Percentiles rank a stretch among this genome's conserved stretches.
These are phyloP conservation scores for Leccinum broughii DNA, from an alignment of 768 basidiomycete species.

Conservation along the genomic window DNA sequence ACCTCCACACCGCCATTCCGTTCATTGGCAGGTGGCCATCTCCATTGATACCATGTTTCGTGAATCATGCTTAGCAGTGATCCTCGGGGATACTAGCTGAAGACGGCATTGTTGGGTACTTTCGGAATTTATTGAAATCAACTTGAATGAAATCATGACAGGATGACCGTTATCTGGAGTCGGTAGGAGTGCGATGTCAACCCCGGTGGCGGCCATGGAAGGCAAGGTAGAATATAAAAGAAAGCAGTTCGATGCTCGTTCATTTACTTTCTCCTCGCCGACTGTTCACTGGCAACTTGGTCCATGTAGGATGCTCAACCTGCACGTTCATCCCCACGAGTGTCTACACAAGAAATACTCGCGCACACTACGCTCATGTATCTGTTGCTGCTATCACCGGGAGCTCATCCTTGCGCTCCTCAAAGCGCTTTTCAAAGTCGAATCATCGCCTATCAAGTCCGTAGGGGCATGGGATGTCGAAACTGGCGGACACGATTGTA, in stretches of 20 bases:
- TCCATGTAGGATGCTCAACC: background rate
- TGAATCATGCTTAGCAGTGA: no score
- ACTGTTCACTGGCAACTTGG: background rate
- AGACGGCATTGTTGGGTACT: no score
- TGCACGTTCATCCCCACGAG: background rate
- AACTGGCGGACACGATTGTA: conserved; percentile 3
- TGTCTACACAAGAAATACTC: background rate
- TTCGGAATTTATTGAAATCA: no score
- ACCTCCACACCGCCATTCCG: no score
- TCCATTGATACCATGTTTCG: no score
- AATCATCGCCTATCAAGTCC: background rate
- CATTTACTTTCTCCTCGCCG: background rate
- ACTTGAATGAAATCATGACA: background rate
- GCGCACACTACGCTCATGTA: background rate
- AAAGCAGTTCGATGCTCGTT: background rate
- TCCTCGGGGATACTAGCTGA: no score
- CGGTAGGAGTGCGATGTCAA: background rate
- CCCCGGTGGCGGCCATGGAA: background rate
- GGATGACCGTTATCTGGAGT: background rate
- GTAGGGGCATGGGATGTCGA: background rate
- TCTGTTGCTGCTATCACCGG: no score
- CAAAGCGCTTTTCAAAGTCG: no score
- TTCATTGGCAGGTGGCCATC: no score
- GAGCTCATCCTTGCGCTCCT: no score
- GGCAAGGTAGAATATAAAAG: background rate